Percentiles rank a stretch among this genome's conserved stretches.
These are phyloP conservation scores for Incumbomyces delicatus DNA, from an alignment of 2,329 filamentous ascomycete species.

Conservation along the genomic window DNA sequence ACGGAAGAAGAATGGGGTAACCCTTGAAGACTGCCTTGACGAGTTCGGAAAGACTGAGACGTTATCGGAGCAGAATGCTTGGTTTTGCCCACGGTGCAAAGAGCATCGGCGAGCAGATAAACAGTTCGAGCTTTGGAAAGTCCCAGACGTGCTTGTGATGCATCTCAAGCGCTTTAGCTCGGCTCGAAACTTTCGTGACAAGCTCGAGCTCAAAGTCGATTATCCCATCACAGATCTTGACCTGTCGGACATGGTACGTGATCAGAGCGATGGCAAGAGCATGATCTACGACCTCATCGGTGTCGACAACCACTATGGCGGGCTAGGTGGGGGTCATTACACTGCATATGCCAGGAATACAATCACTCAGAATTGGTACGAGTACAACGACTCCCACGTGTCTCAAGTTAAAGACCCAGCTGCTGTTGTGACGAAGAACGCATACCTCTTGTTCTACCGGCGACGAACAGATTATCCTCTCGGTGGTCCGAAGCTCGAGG, in stretches of 20 bases:
- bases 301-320: conserved; percentile 91
- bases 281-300: conserved; percentile 88
- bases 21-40: conserved; percentile 79
- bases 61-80: conserved; percentile 88
- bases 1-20: conserved; percentile 66
- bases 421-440: conserved; percentile 61
- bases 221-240: conserved; percentile 86
- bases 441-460: conserved; percentile 93
- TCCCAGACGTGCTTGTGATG: conserved; percentile 86
- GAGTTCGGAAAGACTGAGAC: conserved; percentile 93
- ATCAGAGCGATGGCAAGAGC: conserved; percentile 69
- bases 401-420: conserved; percentile 50
- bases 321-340: conserved; percentile 89
- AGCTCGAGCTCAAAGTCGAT: conserved; percentile 81
- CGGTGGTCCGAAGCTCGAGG: conserved; percentile 65
- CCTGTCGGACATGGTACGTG: conserved; percentile 66
- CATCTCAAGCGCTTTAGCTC: conserved; percentile 94
- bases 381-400: conserved; percentile 83
- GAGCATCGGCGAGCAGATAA: conserved; percentile 87
- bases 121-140: conserved; percentile 95
- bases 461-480: conserved; percentile 67
- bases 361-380: conserved; percentile 80
- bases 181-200: conserved; percentile 71
- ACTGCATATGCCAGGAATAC: conserved; percentile 93
- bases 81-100: conserved; percentile 96